phyloP scores from a whole-genome alignment of 768 basidiomycete genomes.

The Suillus decipiens region DNA sequence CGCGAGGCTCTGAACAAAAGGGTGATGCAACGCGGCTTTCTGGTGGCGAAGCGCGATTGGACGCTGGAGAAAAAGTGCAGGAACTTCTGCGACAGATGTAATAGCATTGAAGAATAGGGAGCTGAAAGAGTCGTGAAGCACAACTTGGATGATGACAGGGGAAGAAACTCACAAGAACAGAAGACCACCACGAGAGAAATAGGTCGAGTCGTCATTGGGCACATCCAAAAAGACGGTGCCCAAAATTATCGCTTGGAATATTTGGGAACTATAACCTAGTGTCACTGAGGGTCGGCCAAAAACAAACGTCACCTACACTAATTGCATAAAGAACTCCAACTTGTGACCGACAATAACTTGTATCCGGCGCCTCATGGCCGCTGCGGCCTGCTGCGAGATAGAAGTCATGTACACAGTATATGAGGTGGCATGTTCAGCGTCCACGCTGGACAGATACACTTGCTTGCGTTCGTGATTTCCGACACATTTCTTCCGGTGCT shows the following conservation, averaged over 20 bases:
- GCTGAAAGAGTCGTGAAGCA: constrained; percentile 30
- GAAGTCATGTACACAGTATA: too few species aligned
- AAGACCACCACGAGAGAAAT: constrained; percentile 69
- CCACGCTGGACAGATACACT: too few species aligned
- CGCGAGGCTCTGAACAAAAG: constrained; percentile 47
- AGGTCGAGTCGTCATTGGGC: constrained; percentile 35
- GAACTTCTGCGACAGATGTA: constrained; percentile 58
- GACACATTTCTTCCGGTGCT: too few species aligned
- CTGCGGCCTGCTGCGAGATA: too few species aligned
- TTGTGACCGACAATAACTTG: too few species aligned
- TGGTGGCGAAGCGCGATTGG: constrained; percentile 46
- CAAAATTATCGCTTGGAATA: constrained; percentile 31
- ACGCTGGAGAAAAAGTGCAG: constrained; percentile 45
- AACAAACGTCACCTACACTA: too few species aligned
- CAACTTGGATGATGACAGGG: background rate
- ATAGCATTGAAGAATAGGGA: constrained; percentile 60
- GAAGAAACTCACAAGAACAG: constrained; percentile 65
- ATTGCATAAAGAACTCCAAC: too few species aligned
- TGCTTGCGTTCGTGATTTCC: too few species aligned
- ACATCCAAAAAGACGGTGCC: constrained; percentile 47
- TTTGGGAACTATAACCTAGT: too few species aligned
- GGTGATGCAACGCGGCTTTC: constrained; percentile 51
- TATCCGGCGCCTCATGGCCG: too few species aligned
- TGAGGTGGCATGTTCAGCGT: too few species aligned
- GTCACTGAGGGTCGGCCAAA: too few species aligned